Base-by-base conservation (phyloP, 148 eudicot species). In the Simmondsia chinensis region DNA sequence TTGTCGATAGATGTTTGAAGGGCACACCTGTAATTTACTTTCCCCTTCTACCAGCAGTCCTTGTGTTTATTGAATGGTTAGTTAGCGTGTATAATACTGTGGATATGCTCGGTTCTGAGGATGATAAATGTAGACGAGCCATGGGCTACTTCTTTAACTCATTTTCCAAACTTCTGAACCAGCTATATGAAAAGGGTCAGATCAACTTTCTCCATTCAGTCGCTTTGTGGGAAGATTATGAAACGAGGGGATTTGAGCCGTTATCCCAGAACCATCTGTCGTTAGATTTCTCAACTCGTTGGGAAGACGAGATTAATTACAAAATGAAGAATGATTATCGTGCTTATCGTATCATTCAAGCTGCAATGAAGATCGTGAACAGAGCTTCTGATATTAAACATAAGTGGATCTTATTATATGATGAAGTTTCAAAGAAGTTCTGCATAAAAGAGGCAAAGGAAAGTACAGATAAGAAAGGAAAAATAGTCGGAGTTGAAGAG, bases 181-280 rank as follows among this genome's bases (percentile, higher is more conserved):
- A 52, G 33, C 68, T 80, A 25, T 71, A 54, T 32, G 46, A 59
- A 40, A 33, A 34, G 53, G 33, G 57, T 43, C 36, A 59, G 33
- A 44, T 51, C 33, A 23, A 48, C 39, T 29, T 14, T 38, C 46
- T 39, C 16, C 52, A 58, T 43, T 42, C 56, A 39, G 56, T 60
- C 44, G 80, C 83, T 35, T 72, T 91, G 20, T 91, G 99, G 99
- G 99, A 85, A 75, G 95, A 91, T 68, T 64, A 68, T 46, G 99
- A 91, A 45, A 48, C 79, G 69, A 74, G 79, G 57, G 99, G 99
- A 10, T 82, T 74, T 49, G 34, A 61, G 33, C 86, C 88, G 22
- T 12, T 85, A 28, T 58, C 73, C 26, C 57, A 43, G 10, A 61
- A 66, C 10, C 85, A 72, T 12, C 41, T n/a, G 11, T 54, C 30